Base-by-base conservation (phyloP, 805 yeast genomes). In the Starmerella stigmatis region DNA sequence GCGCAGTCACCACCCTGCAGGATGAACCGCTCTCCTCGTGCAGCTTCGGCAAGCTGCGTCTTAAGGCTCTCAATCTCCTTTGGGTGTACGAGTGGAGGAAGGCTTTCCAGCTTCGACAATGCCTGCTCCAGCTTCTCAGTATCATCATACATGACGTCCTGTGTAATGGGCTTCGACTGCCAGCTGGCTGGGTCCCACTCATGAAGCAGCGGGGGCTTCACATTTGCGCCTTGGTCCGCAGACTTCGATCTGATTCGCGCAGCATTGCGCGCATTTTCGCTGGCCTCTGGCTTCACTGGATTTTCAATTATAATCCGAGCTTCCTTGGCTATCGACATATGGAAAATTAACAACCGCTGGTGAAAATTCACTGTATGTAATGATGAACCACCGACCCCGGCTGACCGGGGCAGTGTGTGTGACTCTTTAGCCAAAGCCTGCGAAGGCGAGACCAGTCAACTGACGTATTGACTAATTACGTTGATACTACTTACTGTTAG, bases 1-100 rank as follows among this genome's bases (percentile, higher is more conserved):
- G 71, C 71, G 42, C 71, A 67, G 52, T 67, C 71, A 5, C 71
- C 71, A 12, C 71, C 71, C 44, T 67, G 71, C 17, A 67, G 58
- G 26, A 67, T 63, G 44, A 67, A 67, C n/a, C 69, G 69, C 48
- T 64, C 62, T 13, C 71, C 71, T 4, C 62, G 59, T 3, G 70
- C 66, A 1, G 71, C 71, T 40, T 64, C 64, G 13, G 60, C 56
- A 11, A 67, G 62, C 50, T 61, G 60, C 9, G 45, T n/a, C 44
- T 59, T 57, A 32, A 66, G 54, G 9, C 48, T 48, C 43, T 63
- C 65, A 40, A 66, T 64, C 51, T 67, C 71, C 21, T 42, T 33
- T 6, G 70, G 62, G 41, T 63, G 64, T 10, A 68, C 71, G 13
- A 67, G 56, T 8, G 72, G 72, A 3, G 72, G 71, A 28, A 67